Evolutionary conservation across 768 basidiomycete genomes (phyloP), one percentile per base, ranked within the genome.

Genomic region (Hemileccinum rubropunctum): DNA sequence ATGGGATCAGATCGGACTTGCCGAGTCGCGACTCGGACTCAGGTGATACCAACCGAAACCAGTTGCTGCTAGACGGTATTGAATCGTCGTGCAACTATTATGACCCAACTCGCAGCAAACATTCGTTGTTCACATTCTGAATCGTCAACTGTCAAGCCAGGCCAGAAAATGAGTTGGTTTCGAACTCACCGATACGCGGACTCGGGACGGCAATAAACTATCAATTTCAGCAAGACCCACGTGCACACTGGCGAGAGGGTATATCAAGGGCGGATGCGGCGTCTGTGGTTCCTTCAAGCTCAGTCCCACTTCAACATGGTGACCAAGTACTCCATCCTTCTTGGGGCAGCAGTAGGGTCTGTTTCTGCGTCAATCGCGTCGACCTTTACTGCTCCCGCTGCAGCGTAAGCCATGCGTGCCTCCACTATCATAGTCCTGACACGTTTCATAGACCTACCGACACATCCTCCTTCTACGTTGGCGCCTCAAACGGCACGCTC

Each of bases 401-500:
- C 66, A 27, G 39, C 62, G 65, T 67, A 53, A 52, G 67, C 27
- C 32, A 4, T 39, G 21, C 12, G 8, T 27, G 2, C 40, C 13
- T 38, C 8, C 35, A 26, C 2, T n/a, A 12, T 28, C 14, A 12
- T 10, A 15, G 17, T 15, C n/a, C 45, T 57, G 42, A 60, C 23
- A 23, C 32, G 9, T 30, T 26, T 33, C 21, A 14, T 37, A 69
- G 67, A 42, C 65, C 65, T 3, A 65, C 66, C 4, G 59, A 56
- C 36, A 48, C 54, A n/a, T 70, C 59, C 26, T 2, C 70, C 34
- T 73, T 74, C 65, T 79, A 79, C 56, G 56, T 67, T 20, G 76
- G 77, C 13, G 32, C 58, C 21, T 69, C 62, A 45, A 79, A 80
- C 53, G 61, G 61, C 51, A 76, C 77, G 12, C 68, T 81, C 40